Percentiles rank a stretch among this genome's conserved stretches.
phyloP scores from a whole-genome alignment of 768 basidiomycete species.

The Fibroporia radiculosa region DNA sequence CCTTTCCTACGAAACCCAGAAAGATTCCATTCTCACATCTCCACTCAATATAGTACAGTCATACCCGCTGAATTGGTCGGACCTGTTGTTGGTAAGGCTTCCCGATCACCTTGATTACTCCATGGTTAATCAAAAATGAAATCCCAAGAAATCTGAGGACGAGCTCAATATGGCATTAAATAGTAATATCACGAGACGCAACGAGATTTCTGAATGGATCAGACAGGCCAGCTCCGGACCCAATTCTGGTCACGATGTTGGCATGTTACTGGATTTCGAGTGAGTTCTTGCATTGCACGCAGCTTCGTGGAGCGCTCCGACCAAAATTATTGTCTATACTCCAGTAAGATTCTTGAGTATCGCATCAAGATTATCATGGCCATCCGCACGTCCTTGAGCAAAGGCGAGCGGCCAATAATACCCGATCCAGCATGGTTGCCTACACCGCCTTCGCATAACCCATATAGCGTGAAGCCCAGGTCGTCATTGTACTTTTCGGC shows the following conservation, averaged over 20 bases:
- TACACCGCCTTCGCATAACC: background rate
- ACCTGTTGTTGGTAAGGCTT: background rate
- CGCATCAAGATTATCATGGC: constrained; percentile 2
- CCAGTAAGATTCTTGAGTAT: constrained; percentile 8
- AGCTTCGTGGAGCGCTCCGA: no score
- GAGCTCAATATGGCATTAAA: background rate
- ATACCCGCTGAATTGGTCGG: background rate
- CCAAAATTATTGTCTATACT: background rate
- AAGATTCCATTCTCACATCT: background rate
- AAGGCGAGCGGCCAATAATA: constrained; percentile 2
- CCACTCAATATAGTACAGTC: no score
- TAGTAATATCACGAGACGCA: background rate
- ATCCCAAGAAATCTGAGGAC: background rate
- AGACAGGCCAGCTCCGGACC: background rate
- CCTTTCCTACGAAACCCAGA: background rate
- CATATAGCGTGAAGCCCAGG: no score
- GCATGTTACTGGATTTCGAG: background rate
- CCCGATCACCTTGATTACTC: background rate
- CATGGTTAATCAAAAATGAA: background rate
- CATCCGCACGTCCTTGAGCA: constrained; percentile 1
- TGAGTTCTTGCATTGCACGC: no score
- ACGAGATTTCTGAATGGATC: background rate
- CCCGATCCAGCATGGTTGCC: background rate
- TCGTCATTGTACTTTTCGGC: no score
- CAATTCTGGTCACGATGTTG: background rate